Evolutionary conservation across 805 yeast species (phyloP).

Genomic region (Starmera pachycereana): DNA sequence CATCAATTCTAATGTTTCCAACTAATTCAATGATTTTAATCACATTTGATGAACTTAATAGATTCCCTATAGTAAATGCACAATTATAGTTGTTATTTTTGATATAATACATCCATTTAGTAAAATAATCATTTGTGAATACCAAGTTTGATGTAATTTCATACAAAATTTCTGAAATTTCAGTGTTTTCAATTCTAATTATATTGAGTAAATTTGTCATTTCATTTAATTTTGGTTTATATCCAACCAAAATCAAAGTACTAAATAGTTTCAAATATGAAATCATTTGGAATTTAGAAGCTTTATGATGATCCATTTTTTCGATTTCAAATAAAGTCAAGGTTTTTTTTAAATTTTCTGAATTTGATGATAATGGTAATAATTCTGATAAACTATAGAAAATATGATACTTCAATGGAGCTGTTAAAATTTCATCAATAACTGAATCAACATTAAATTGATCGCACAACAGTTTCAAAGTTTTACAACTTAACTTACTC

Average conservation of each 20-base stretch:
- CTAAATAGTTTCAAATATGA: slow-evolving; percentile 17
- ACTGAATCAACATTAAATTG: background rate
- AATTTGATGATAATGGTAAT: slow-evolving; percentile 4
- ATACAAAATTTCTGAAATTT: slow-evolving; percentile 3
- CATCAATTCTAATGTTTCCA: slow-evolving; percentile 5
- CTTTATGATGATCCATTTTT: slow-evolving; percentile 15
- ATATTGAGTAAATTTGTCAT: slow-evolving; percentile 13
- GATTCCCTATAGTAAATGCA: slow-evolving; percentile 26
- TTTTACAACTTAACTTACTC: slow-evolving; percentile 30
- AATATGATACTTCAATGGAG: slow-evolving; percentile 3
- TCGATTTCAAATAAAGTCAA: slow-evolving; percentile 5
- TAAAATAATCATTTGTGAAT: slow-evolving; percentile 3
- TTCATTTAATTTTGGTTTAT: slow-evolving; percentile 1
- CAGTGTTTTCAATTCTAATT: slow-evolving; percentile 9
- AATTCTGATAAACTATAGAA: slow-evolving; percentile 15
- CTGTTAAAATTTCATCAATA: background rate
- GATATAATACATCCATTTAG: slow-evolving; percentile 28
- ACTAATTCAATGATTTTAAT: slow-evolving; percentile 11
- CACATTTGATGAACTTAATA: slow-evolving; percentile 6
- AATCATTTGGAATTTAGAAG: slow-evolving; percentile 11
- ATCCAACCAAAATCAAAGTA: slow-evolving; percentile 2
- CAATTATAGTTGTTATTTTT: slow-evolving; percentile 27
- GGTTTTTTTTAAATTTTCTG: background rate
- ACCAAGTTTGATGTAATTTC: slow-evolving; percentile 8
- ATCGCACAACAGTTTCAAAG: slow-evolving; percentile 18